These are phyloP conservation scores for Mycotypha africana DNA, from an alignment of 371 early-diverging fungal species.

Conservation along the genomic window DNA sequence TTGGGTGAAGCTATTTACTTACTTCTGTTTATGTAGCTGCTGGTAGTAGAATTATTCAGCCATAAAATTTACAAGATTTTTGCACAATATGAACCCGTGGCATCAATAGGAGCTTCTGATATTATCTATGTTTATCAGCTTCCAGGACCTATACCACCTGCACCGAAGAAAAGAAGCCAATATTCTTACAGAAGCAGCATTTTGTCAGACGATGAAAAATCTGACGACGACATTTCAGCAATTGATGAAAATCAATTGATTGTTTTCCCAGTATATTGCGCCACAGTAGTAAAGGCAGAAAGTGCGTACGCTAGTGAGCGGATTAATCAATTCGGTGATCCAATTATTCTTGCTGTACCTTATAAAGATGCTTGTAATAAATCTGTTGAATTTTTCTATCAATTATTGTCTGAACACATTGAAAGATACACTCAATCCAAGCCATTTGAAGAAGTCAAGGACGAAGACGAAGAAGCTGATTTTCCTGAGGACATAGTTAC, in stretches of 20 bases:
- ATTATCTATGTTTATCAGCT: conserved; percentile 67
- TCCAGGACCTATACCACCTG: conserved; percentile 30
- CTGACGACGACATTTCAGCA: conserved; percentile 5
- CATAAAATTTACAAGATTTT: conserved; percentile 64
- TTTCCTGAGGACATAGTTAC: neutral
- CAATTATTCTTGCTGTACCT: conserved; percentile 29
- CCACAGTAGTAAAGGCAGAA: conserved; percentile 11
- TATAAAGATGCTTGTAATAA: conserved; percentile 21
- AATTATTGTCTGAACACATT: conserved; percentile 25
- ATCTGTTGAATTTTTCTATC: conserved; percentile 23
- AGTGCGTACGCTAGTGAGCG: neutral
- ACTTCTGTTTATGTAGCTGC: conserved; percentile 30
- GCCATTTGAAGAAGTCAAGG: conserved; percentile 35
- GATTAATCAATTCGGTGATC: conserved; percentile 32
- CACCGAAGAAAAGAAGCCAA: conserved; percentile 9
- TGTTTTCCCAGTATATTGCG: conserved; percentile 43
- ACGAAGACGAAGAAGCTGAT: neutral
- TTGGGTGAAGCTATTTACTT: too few species aligned
- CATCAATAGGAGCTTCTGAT: conserved; percentile 53
- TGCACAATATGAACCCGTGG: conserved; percentile 54
- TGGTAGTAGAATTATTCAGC: conserved; percentile 59
- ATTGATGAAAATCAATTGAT: conserved; percentile 19
- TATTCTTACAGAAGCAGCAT: conserved; percentile 4
- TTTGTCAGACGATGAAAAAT: conserved; percentile 1
- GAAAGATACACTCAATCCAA: conserved; percentile 35